Evolutionary conservation across 768 basidiomycete genomes (phyloP).

Genomic region (Tephrocybe sp.): DNA sequence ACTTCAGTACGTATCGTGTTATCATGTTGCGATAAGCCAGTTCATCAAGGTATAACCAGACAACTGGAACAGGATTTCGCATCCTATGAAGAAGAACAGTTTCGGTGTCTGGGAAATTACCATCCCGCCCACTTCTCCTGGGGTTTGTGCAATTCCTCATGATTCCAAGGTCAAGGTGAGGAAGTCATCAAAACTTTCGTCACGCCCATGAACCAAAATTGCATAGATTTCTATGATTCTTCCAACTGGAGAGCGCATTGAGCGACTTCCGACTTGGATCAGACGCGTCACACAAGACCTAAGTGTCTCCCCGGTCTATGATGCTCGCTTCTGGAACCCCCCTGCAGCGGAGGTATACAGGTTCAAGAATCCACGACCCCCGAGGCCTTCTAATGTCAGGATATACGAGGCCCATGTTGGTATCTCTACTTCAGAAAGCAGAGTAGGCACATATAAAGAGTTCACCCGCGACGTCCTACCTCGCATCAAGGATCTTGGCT

Average conservation of each 20-base stretch:
- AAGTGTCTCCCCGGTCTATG: constrained; percentile 84
- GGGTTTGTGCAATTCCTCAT: constrained; percentile 84
- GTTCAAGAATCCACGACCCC: constrained; percentile 78
- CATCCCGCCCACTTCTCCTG: constrained; percentile 62
- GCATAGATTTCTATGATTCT: constrained; percentile 88
- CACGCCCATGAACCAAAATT: constrained; percentile 2
- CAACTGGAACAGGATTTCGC: constrained; percentile 80
- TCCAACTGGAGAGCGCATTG: constrained; percentile 77
- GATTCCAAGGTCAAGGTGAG: constrained; percentile 92
- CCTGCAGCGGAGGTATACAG: constrained; percentile 65
- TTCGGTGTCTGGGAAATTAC: constrained; percentile 91
- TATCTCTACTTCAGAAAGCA: constrained; percentile 83
- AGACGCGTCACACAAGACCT: constrained; percentile 94
- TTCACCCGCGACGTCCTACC: constrained; percentile 84
- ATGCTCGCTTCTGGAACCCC: constrained; percentile 99
- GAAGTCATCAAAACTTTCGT: not conserved
- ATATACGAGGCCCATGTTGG: constrained; percentile 99
- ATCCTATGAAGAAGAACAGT: constrained; percentile 80
- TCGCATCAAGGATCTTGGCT: constrained; percentile 87
- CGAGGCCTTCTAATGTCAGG: constrained; percentile 60
- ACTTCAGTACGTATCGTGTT: constrained; percentile 77
- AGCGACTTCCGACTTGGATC: constrained; percentile 94
- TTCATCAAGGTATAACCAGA: constrained; percentile 44
- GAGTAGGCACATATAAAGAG: constrained; percentile 95
- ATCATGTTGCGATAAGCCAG: constrained; percentile 1